Conservation (phyloP, 2,329 filamentous ascomycete species). For the Ceratocystis destructans region DNA sequence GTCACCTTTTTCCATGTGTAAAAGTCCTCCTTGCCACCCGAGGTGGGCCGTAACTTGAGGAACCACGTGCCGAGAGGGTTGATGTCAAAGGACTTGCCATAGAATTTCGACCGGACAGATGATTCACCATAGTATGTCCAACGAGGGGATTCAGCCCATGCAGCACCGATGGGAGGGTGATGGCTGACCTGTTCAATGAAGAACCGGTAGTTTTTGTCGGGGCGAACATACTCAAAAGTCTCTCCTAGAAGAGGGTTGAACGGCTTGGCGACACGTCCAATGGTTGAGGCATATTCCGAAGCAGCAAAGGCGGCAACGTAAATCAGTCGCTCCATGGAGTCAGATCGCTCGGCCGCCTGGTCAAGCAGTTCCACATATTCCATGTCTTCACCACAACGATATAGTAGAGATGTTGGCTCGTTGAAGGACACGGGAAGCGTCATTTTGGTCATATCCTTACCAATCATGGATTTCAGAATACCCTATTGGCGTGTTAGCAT, state of each 20-base stretch:
- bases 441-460: conserved; percentile 99
- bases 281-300: conserved; percentile 92
- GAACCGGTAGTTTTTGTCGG: conserved; percentile 95
- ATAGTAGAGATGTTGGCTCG: conserved; percentile 87
- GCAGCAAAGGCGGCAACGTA: conserved; percentile 94
- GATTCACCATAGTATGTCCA: conserved; percentile 99
- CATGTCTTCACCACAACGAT: conserved; percentile 94
- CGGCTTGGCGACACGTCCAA: conserved; percentile 90
- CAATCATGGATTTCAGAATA: conserved; percentile 98
- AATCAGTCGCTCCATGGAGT: conserved; percentile 81
- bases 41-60: conserved; percentile 62
- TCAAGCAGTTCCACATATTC: conserved; percentile 92
- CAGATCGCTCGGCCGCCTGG: conserved; percentile 66
- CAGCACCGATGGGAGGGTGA: conserved; percentile 86
- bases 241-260: conserved; percentile 95
- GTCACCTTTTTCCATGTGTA: conserved; percentile 99
- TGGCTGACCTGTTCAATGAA: conserved; percentile 98
- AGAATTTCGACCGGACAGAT: conserved; percentile 90
- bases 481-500: conserved; percentile 40
- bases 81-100: conserved; percentile 94
- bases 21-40: conserved; percentile 66
- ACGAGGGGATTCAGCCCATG: conserved; percentile 77
- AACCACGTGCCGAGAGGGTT: conserved; percentile 97
- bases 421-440: conserved; percentile 97
- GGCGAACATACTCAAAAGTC: conserved; percentile 89